Percentiles rank a stretch among this genome's conserved stretches.
Conservation (phyloP, 2,329 filamentous ascomycete species). For the Huntiella decipiens region DNA sequence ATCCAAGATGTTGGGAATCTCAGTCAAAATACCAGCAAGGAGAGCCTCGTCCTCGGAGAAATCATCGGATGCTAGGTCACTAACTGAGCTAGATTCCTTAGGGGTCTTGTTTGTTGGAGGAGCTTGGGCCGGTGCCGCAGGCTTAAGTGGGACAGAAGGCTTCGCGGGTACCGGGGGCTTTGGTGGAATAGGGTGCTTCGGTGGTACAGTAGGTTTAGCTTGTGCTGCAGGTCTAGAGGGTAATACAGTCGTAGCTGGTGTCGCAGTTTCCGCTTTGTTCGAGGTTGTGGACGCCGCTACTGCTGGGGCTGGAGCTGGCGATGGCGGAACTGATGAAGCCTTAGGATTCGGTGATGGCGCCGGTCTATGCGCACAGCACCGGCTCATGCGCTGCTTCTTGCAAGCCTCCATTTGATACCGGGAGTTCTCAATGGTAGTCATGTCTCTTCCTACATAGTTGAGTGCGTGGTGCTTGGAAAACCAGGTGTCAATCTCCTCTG, state of each 20-base stretch:
- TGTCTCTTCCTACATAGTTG: conserved; percentile 15
- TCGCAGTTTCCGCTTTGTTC: conserved; percentile 5
- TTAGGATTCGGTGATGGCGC: conserved; percentile 4
- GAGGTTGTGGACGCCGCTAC: not conserved
- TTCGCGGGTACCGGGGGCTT: too few relatives aligned
- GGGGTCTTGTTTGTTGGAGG: not conserved
- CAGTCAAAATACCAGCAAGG: conserved; percentile 67
- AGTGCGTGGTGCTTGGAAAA: conserved; percentile 21
- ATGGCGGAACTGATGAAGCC: not conserved
- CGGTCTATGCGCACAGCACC: conserved; percentile 5
- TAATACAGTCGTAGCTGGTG: too few relatives aligned
- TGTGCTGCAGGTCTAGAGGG: too few relatives aligned
- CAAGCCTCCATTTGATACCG: conserved; percentile 40
- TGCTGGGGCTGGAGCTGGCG: conserved; percentile 1
- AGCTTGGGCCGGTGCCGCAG: too few relatives aligned
- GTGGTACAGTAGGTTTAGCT: too few relatives aligned
- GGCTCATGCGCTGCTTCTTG: conserved; percentile 20
- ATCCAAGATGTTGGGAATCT: conserved; percentile 84
- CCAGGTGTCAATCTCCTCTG: conserved; percentile 45
- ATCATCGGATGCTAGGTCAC: conserved; percentile 37
- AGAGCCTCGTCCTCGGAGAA: conserved; percentile 56
- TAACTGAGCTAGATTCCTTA: conserved; percentile 13
- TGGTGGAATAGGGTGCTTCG: too few relatives aligned
- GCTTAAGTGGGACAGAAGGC: too few relatives aligned
- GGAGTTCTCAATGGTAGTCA: conserved; percentile 42